Conservation (phyloP, 2,329 filamentous ascomycete genomes). For the Juglanconis oblonga region DNA sequence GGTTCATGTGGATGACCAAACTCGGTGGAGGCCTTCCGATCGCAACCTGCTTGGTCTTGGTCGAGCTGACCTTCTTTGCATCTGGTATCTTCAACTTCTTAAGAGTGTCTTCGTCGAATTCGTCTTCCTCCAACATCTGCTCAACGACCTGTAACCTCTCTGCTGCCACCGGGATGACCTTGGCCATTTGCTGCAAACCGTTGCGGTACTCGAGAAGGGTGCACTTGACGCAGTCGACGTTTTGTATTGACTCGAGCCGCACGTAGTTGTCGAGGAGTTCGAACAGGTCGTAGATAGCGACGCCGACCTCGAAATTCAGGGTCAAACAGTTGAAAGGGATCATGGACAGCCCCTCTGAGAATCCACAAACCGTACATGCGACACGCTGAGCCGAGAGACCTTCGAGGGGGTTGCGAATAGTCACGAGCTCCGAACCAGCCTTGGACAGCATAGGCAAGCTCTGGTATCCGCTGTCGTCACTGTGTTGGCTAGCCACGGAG, state of each 20-base stretch:
- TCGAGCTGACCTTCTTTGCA: constrained; percentile 69
- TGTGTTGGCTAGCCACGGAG: constrained; percentile 44
- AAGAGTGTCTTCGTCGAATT: constrained; percentile 71
- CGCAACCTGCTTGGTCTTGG: constrained; percentile 86
- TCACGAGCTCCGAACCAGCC: constrained; percentile 31
- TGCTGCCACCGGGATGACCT: constrained; percentile 48
- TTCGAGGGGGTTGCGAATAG: constrained; percentile 73
- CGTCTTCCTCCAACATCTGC: constrained; percentile 71
- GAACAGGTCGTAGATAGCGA: constrained; percentile 64
- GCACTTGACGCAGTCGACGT: constrained; percentile 89
- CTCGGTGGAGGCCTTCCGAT: constrained; percentile 79
- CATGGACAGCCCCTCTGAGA: constrained; percentile 83
- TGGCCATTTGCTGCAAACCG: constrained; percentile 48
- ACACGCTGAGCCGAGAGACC: constrained; percentile 86
- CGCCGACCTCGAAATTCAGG: constrained; percentile 68
- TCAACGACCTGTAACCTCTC: constrained; percentile 64
- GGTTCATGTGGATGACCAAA: constrained; percentile 83
- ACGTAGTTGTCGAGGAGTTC: constrained; percentile 84
- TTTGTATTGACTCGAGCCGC: constrained; percentile 78
- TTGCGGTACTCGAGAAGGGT: constrained; percentile 63
- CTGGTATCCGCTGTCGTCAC: constrained; percentile 57
- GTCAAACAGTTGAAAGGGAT: constrained; percentile 94
- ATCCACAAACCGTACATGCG: constrained; percentile 79
- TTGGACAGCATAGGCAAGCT: constrained; percentile 40
- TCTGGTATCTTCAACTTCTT: constrained; percentile 64